Conservation (phyloP, 139 green algal species). For the Auxenochlorella pyrenoidosa region DNA sequence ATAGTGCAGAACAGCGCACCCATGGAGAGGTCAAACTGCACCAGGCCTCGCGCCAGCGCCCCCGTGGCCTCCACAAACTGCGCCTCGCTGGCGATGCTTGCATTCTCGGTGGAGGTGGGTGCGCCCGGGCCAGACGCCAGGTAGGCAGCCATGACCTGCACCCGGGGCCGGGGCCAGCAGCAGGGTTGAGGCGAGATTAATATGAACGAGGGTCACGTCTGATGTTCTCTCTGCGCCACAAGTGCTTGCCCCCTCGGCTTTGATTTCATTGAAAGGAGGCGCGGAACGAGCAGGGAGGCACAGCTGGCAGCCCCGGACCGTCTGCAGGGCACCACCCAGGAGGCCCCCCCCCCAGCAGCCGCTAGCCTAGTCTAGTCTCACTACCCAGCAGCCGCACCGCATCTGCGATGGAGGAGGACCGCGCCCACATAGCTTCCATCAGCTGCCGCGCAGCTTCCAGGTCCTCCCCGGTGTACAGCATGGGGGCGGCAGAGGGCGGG, state of each 20-base stretch:
- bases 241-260: neutral
- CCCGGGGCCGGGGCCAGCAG: no score
- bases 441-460: constrained; percentile 26
- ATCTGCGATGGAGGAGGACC: constrained; percentile 12
- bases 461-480: constrained; percentile 36
- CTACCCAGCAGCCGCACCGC: constrained; percentile 3
- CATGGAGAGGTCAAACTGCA: constrained; percentile 57
- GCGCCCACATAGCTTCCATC: constrained; percentile 40
- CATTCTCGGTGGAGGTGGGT: neutral
- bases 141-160: constrained; percentile 45
- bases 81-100: constrained; percentile 5
- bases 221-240: no score
- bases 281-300: no score
- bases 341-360: no score
- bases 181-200: no score
- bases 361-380: no score
- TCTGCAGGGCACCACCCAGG: no score
- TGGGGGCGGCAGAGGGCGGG: constrained; percentile 19
- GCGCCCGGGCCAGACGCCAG: constrained; percentile 13
- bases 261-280: no score
- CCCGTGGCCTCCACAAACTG: constrained; percentile 45
- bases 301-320: neutral
- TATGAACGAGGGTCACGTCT: no score
- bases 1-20: constrained; percentile 12
- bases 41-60: constrained; percentile 42